phyloP scores from a whole-genome alignment of 148 eudicot species.

The Arbutus unedo region DNA sequence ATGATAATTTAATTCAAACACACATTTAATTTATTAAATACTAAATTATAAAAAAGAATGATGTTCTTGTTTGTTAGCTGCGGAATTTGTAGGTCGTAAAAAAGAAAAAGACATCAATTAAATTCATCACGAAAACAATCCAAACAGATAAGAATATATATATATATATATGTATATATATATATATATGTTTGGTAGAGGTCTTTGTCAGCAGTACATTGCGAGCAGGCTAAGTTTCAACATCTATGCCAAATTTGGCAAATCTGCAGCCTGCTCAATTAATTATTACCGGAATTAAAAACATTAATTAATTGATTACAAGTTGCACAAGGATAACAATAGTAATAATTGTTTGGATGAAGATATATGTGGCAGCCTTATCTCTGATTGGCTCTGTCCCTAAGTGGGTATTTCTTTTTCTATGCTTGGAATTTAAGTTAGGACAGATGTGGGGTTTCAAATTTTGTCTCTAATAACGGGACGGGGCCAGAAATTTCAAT shows the following conservation, averaged over 20 bases:
- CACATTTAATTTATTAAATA: no score
- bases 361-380: conserved; percentile 20
- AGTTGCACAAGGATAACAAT: neutral
- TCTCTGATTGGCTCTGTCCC: conserved; percentile 15
- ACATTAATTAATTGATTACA: neutral
- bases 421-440: conserved; percentile 14
- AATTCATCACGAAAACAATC: neutral
- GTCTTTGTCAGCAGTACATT: conserved; percentile 13
- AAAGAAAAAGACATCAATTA: neutral
- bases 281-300: neutral
- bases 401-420: neutral
- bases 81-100: neutral
- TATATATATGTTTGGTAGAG: neutral
- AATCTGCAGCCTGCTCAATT: neutral
- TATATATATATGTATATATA: no score
- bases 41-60: no score
- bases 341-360: neutral
- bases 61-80: neutral
- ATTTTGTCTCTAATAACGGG: neutral
- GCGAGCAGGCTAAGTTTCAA: neutral
- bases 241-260: neutral
- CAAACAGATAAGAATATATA: neutral
- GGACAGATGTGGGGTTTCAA: conserved; percentile 10
- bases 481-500: no score
- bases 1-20: no score